A percentile compares a stretch with the other conserved stretches of the same genome.
These are phyloP conservation scores for Venturia asperata DNA, from an alignment of 2,329 filamentous ascomycete species.

Conservation along the genomic window DNA sequence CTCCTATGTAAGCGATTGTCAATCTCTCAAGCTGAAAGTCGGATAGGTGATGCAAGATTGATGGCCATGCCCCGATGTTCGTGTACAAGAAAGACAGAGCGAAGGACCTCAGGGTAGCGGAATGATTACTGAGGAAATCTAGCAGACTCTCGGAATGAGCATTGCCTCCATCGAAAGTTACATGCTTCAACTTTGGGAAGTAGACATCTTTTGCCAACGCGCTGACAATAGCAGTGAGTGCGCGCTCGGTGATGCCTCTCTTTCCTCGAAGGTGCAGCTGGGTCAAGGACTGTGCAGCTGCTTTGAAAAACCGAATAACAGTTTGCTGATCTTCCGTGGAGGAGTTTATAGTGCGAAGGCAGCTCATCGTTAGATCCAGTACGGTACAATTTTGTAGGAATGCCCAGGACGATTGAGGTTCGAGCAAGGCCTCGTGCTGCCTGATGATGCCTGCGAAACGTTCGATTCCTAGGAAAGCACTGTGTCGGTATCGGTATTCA, in stretches of 20 bases:
- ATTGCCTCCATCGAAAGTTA: background rate
- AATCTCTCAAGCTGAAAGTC: background rate
- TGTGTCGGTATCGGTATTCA: no score
- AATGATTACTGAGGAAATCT: background rate
- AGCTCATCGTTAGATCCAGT: background rate
- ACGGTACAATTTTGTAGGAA: background rate
- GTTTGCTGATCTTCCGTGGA: background rate
- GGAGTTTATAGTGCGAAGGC: background rate
- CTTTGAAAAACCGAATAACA: background rate
- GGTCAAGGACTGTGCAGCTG: background rate
- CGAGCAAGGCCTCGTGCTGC: background rate
- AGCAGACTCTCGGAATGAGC: background rate
- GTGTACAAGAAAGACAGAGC: background rate
- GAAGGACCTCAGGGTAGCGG: background rate
- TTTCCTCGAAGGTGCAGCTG: background rate
- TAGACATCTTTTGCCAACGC: background rate
- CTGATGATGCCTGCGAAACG: background rate
- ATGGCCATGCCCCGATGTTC: background rate
- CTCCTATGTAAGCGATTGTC: no score
- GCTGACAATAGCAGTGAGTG: background rate
- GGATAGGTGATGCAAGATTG: background rate
- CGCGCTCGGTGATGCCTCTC: background rate
- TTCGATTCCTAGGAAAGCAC: background rate
- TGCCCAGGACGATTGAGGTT: background rate
- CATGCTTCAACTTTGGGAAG: background rate